phyloP scores from a whole-genome alignment of 495 filamentous ascomycete genomes.

The Parathielavia hyrcaniae region DNA sequence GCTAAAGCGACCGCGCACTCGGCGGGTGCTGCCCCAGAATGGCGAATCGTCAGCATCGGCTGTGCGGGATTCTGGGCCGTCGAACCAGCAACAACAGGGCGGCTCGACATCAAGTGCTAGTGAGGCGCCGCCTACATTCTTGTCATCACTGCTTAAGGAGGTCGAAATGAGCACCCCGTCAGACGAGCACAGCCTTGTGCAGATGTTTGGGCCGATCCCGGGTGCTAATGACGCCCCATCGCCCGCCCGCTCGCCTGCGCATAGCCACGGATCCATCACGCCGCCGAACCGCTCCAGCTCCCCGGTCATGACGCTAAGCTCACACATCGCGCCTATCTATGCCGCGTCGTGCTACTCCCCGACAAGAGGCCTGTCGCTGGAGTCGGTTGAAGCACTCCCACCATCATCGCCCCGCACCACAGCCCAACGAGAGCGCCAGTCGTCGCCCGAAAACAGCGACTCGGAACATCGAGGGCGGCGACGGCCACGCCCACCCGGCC shows the following conservation, averaged over 20 bases:
- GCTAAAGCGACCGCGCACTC: constrained; percentile 76
- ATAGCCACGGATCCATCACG: constrained; percentile 60
- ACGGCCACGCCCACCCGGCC: neutral
- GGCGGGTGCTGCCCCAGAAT: constrained; percentile 35
- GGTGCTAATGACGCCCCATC: constrained; percentile 49
- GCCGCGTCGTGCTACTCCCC: constrained; percentile 57
- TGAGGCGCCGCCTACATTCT: constrained; percentile 55
- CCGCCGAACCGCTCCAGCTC: constrained; percentile 64
- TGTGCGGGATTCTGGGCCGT: constrained; percentile 1
- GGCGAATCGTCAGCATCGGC: constrained; percentile 36
- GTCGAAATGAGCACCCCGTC: constrained; percentile 63
- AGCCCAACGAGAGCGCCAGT: constrained; percentile 21
- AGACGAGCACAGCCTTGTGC: constrained; percentile 49
- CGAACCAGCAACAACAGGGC: constrained; percentile 5
- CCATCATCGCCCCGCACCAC: constrained; percentile 21
- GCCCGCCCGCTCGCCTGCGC: constrained; percentile 66
- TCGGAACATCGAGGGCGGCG: constrained; percentile 36
- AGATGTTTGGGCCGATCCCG: constrained; percentile 42
- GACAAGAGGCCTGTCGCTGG: constrained; percentile 22
- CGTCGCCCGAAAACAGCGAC: constrained; percentile 42
- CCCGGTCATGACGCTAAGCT: constrained; percentile 57
- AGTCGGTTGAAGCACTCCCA: constrained; percentile 31
- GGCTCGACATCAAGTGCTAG: constrained; percentile 18
- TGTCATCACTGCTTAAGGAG: constrained; percentile 78
- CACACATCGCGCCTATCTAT: constrained; percentile 55